Percentiles rank a stretch among this genome's conserved stretches.
phyloP scores from a whole-genome alignment of 106 monocot genomes.

The Xerophyta viscosa region DNA sequence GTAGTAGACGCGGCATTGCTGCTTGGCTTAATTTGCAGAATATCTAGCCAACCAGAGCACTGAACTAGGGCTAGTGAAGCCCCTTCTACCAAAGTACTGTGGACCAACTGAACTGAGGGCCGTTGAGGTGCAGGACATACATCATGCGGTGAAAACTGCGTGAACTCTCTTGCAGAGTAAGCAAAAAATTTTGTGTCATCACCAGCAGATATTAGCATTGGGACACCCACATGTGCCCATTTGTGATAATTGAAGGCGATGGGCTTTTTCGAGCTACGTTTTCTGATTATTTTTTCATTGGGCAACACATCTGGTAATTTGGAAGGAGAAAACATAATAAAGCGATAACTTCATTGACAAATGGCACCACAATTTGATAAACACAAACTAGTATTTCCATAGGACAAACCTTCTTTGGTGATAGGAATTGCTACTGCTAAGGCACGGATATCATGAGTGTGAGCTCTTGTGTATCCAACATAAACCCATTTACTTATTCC shows the following conservation, averaged over 20 bases:
- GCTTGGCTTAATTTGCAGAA: constrained; percentile 33
- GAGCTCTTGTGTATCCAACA: constrained; percentile 65
- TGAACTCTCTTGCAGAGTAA: constrained; percentile 84
- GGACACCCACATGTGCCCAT: constrained; percentile 90
- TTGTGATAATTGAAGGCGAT: constrained; percentile 64
- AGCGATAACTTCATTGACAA: too few relatives aligned
- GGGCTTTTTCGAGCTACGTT: constrained; percentile 40
- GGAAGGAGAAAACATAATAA: constrained; percentile 3
- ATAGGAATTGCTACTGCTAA: constrained; percentile 81
- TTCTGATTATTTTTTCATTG: constrained; percentile 45
- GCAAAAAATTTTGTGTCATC: constrained; percentile 96
- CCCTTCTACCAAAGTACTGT: constrained; percentile 39
- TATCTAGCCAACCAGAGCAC: constrained; percentile 38
- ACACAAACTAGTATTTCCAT: too few relatives aligned
- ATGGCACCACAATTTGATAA: too few relatives aligned
- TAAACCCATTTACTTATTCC: constrained; percentile 56
- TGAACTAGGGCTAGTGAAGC: constrained; percentile 59
- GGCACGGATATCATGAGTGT: constrained; percentile 87
- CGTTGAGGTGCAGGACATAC: constrained; percentile 93
- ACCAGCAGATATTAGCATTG: constrained; percentile 92
- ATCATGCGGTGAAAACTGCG: constrained; percentile 91
- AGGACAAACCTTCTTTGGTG: constrained; percentile 62
- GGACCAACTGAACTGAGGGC: constrained; percentile 44
- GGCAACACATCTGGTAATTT: constrained; percentile 52
- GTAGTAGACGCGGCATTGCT: constrained; percentile 9